phyloP scores from a whole-genome alignment of 345 rosid genomes.

The Firmiana major region DNA sequence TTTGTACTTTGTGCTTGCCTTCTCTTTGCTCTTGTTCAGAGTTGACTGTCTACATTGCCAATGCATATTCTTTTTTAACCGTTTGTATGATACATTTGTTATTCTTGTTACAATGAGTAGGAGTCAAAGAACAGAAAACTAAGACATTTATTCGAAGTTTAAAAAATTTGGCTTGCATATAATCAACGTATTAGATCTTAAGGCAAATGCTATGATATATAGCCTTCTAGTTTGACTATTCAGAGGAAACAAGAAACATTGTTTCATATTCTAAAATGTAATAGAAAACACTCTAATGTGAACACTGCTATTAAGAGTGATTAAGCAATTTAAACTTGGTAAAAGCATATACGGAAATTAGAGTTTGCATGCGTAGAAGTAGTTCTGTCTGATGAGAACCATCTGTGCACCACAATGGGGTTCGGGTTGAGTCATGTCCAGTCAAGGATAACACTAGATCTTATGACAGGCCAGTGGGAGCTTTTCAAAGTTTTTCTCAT shows the following conservation, averaged over 20 bases:
- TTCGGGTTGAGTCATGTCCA: neutral
- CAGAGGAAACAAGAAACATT: neutral
- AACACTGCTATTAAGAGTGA: neutral
- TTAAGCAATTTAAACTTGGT: neutral
- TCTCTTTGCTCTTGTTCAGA: neutral
- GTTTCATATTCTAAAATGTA: neutral
- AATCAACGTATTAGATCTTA: neutral
- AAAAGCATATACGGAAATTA: neutral
- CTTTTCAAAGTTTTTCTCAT: neutral
- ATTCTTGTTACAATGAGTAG: neutral
- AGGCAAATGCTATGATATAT: neutral
- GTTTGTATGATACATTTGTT: neutral
- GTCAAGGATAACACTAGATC: neutral
- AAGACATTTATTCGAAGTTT: neutral
- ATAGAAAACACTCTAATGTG: neutral
- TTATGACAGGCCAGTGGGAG: neutral
- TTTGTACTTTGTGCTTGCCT: neutral
- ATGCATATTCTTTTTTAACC: neutral
- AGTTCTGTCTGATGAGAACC: neutral
- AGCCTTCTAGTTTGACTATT: neutral
- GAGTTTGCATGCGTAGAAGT: neutral
- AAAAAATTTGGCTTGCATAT: neutral
- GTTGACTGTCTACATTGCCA: neutral
- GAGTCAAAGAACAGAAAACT: neutral
- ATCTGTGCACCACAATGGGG: neutral